Evolutionary conservation across 2,329 filamentous ascomycete genomes (phyloP), one percentile per base, ranked within the genome.

Genomic region (Chlorencoelia australis): DNA sequence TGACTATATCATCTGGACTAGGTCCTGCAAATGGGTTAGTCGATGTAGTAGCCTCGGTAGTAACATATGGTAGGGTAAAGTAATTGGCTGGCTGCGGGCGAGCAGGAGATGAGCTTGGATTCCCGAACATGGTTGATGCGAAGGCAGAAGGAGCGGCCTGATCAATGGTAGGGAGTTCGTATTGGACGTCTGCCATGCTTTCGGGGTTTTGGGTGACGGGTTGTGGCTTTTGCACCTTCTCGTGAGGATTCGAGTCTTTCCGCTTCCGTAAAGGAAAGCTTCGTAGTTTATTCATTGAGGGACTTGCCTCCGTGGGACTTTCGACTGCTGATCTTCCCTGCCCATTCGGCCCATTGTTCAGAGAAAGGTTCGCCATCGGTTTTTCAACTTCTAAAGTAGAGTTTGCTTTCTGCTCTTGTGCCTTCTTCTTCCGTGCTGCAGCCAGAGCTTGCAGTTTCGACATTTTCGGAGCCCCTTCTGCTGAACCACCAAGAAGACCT

Each of bases 391-490:
- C 49, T 3, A 39, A 40, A 15, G 24, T 35, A 14, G 19, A 37
- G 31, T 27, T 37, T 28, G 50, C 40, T 29, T 58, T 64, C 49
- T 73, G 77, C 25, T 80, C 77, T 19, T 77, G 78, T 10, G 77
- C 78, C 59, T 87, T 94, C 61, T 84, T 88, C 57, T 87, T 88
- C 18, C 87, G 73, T 36, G 84, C 82, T 21, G 86, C 86, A 34
- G 89, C 88, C 27, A 98, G 66, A 31, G 86, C 86, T 50, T 94
- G 89, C 30, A 98, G 67, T 53, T 98, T 98, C 4, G 89, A 94
- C 59, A 83, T 70, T 53, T 88, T 91, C 3, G 74, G 69, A n/a
- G 64, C 53, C 9, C 63, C 62, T 31, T 74, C 71, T 2, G 75
- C 70, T 7, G 76, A 73, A 21, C 91, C 93, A 19, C 91, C 93